Conservation (phyloP, 2,329 filamentous ascomycete species). For the Rhinocladiella mackenziei region DNA sequence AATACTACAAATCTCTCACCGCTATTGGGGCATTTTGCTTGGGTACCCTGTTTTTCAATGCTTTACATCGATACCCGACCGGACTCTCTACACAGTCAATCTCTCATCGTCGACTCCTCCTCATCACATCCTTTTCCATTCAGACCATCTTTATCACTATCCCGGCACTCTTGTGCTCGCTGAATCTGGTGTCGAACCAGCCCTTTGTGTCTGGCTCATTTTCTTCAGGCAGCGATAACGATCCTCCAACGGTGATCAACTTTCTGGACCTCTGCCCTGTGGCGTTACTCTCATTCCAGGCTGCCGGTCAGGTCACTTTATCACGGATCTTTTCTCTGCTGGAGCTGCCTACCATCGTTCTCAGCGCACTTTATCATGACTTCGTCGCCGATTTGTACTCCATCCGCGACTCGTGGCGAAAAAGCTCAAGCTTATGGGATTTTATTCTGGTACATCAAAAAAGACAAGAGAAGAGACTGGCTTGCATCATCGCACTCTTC, state of each 20-base stretch:
- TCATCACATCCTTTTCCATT: constrained; percentile 39
- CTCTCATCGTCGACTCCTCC: constrained; percentile 37
- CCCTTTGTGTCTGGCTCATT: constrained; percentile 27
- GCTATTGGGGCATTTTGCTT: constrained; percentile 39
- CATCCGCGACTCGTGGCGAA: constrained; percentile 33
- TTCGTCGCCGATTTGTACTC: constrained; percentile 41
- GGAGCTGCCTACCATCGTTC: constrained; percentile 45
- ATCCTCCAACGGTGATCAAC: constrained; percentile 15
- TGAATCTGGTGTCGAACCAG: constrained; percentile 33
- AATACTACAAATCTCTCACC: constrained; percentile 43
- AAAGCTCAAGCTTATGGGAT: constrained; percentile 39
- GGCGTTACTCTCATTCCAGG: constrained; percentile 40
- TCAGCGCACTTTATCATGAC: constrained; percentile 47
- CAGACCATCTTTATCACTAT: constrained; percentile 37
- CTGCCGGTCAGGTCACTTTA: constrained; percentile 42
- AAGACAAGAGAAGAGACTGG: constrained; percentile 32
- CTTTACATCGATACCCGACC: constrained; percentile 33
- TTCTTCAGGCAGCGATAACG: constrained; percentile 24
- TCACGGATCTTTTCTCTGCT: constrained; percentile 41
- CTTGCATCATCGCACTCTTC: constrained; percentile 37
- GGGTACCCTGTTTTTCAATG: constrained; percentile 41
- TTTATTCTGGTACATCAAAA: constrained; percentile 26
- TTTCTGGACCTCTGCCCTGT: constrained; percentile 37
- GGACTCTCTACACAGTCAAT: constrained; percentile 33
- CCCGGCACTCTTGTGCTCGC: constrained; percentile 37